phyloP scores from a whole-genome alignment of 495 filamentous ascomycete genomes.

The Tuber indicum region DNA sequence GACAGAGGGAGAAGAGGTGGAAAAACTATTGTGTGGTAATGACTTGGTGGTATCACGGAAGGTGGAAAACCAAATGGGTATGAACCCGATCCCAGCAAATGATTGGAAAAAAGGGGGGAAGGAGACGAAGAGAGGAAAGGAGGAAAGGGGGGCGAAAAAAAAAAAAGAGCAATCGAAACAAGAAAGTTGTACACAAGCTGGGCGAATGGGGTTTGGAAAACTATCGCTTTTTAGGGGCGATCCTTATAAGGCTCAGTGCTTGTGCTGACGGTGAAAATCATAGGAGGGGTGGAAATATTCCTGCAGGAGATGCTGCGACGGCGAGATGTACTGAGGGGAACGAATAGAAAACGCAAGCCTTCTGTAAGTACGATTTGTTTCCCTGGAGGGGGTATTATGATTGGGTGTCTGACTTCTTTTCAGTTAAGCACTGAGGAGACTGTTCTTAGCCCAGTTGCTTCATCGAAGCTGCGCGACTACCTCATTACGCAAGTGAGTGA shows the following conservation, averaged over 20 bases:
- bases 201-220: background rate
- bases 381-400: background rate
- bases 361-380: conserved; percentile 23
- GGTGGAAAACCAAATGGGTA: conserved; percentile 23
- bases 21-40: conserved; percentile 1
- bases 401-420: conserved; percentile 17
- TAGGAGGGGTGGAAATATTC: conserved; percentile 25
- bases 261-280: conserved; percentile 11
- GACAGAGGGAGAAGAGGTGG: conserved; percentile 3
- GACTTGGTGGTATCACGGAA: conserved; percentile 8
- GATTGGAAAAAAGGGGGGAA: background rate
- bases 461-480: conserved; percentile 17
- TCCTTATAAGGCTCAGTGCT: background rate
- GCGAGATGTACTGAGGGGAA: conserved; percentile 16
- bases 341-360: conserved; percentile 32
- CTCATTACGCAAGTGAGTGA: conserved; percentile 16
- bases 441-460: conserved; percentile 14
- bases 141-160: background rate
- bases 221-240: background rate
- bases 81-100: conserved; percentile 3
- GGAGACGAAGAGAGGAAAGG: background rate
- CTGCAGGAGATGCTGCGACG: conserved; percentile 31
- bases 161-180: background rate
- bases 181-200: background rate
- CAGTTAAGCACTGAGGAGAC: conserved; percentile 17